These are phyloP conservation scores for Coemansia reversa DNA, from an alignment of 192 early-diverging fungal genomes.

Conservation along the genomic window DNA sequence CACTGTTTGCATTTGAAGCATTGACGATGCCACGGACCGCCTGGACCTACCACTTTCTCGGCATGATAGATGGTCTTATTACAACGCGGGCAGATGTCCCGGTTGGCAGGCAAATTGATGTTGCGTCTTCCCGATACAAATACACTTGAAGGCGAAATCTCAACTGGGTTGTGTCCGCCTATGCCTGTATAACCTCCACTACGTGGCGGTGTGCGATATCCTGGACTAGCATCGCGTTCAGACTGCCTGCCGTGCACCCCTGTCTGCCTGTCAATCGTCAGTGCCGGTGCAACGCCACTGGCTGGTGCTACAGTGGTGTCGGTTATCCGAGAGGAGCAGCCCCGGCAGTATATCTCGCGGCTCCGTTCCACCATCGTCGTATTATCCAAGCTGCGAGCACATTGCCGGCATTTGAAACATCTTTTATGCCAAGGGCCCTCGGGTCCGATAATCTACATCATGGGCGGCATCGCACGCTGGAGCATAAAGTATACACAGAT, in stretches of 20 bases:
- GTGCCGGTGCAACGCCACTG: constrained; percentile 5
- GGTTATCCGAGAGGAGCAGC: constrained; percentile 32
- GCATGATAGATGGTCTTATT: constrained; percentile 53
- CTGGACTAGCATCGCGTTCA: background rate
- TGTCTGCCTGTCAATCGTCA: constrained; percentile 12
- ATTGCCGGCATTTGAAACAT: constrained; percentile 48
- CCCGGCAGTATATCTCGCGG: constrained; percentile 49
- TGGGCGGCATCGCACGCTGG: background rate
- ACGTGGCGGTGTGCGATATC: constrained; percentile 18
- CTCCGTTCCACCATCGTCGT: constrained; percentile 46
- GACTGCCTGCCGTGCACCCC: background rate
- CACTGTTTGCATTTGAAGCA: constrained; percentile 57
- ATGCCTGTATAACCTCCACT: constrained; percentile 5
- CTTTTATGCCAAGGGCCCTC: constrained; percentile 50
- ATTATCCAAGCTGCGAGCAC: constrained; percentile 28
- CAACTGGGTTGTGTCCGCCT: background rate
- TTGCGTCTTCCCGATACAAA: constrained; percentile 43
- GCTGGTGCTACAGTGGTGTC: constrained; percentile 9
- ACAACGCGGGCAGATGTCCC: constrained; percentile 54
- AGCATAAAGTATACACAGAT: background rate
- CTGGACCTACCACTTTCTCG: constrained; percentile 54
- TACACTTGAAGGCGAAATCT: constrained; percentile 50
- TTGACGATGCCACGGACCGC: constrained; percentile 52
- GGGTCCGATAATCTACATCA: constrained; percentile 44
- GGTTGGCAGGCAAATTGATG: constrained; percentile 33